Evolutionary conservation across 2,329 filamentous ascomycete species (phyloP), one percentile per base, ranked within the genome.

Genomic region (Furcasterigmium furcatum): DNA sequence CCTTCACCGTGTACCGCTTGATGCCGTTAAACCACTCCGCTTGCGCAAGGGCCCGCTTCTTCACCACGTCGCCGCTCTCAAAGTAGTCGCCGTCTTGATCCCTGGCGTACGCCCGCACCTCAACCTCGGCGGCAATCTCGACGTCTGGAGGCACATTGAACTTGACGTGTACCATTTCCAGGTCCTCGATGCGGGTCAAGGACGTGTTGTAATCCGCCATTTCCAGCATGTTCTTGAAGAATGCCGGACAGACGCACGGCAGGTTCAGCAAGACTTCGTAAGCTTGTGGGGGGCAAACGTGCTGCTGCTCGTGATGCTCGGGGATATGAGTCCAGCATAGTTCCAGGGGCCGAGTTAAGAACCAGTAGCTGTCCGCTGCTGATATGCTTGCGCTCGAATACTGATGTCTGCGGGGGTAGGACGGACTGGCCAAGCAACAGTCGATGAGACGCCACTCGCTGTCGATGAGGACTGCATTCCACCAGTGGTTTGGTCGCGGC

Each of bases 361-460:
- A 99, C 77, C 91, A 99, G 85, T 90, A 97, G 25, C 75, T 75
- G 55, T 99, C 94, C 1, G 94, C 90, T 2, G 79, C 73, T 36
- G 84, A 80, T 48, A 76, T 80, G 47, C 80, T 80, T 21, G 79
- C 78, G 55, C 80, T 88, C 13, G 91, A 95, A 66, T 95, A 97
- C 25, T 83, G 73, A 14, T 73, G 75, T 40, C 95, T 81, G 46
- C 81, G 84, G 9, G 94, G 92, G 58, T 97, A 90, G 0, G 92
- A 96, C 12, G 92, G 91, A 52, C 87, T 91, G 4, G 94, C 91
- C 40, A 99, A 74, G 29, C 90, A 95, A 63, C 90, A 94, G 64
- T 99, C 94, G 72, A 99, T 89, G 53, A 97, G 87, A 42, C 94
- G 87, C 94, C 94, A 99, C 67, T 96, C 91, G 19, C 88, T 86